A percentile compares a stretch with the other conserved stretches of the same genome.
phyloP scores from a whole-genome alignment of 192 early-diverging fungal genomes.

The Dispira simplex region DNA sequence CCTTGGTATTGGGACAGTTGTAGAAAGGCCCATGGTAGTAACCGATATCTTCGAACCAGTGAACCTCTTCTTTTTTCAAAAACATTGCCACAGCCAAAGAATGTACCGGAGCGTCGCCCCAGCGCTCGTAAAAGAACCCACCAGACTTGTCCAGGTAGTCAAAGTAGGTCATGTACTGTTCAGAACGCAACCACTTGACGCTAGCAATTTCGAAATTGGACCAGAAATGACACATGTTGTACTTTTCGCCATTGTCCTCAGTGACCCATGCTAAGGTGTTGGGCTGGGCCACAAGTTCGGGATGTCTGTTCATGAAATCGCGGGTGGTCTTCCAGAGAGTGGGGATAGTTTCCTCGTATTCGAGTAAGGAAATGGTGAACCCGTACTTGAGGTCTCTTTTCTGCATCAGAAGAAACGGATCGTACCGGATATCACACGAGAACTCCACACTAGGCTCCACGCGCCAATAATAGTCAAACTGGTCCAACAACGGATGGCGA shows the following conservation, averaged over 20 bases:
- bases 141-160: constrained; percentile 56
- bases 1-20: constrained; percentile 7
- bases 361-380: constrained; percentile 50
- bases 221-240: constrained; percentile 62
- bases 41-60: constrained; percentile 32
- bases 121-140: constrained; percentile 80
- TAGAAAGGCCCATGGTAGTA: constrained; percentile 10
- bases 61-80: constrained; percentile 34
- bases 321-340: constrained; percentile 55
- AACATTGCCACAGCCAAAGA: constrained; percentile 42
- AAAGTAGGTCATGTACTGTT: constrained; percentile 44
- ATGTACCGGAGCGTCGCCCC: constrained; percentile 48
- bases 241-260: constrained; percentile 34
- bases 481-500: constrained; percentile 44
- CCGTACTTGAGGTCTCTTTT: constrained; percentile 59
- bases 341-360: constrained; percentile 46
- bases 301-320: constrained; percentile 32
- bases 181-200: constrained; percentile 38
- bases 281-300: constrained; percentile 29
- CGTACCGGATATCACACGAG: constrained; percentile 63
- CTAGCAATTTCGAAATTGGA: constrained; percentile 62
- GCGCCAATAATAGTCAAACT: constrained; percentile 74
- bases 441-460: constrained; percentile 71
- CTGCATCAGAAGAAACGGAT: constrained; percentile 65
- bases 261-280: constrained; percentile 41